Percentiles rank a stretch among this genome's conserved stretches.
Evolutionary conservation across 495 filamentous ascomycete species (phyloP).

Genomic region (Astrothelium macrocarpum): DNA sequence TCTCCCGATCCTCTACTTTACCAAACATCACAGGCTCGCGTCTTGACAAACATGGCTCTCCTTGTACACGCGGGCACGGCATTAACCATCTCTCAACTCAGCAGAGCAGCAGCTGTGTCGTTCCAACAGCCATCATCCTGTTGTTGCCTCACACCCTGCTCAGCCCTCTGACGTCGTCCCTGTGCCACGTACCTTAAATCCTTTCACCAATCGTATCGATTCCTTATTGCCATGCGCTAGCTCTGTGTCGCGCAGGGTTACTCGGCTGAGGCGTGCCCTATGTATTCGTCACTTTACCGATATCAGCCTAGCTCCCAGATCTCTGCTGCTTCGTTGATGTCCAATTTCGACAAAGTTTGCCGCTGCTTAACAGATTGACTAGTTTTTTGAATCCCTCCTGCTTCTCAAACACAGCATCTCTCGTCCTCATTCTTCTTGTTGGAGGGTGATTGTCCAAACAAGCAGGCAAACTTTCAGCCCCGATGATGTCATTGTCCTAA

Average conservation of each 20-base stretch:
- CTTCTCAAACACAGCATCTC: too few species aligned
- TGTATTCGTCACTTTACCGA: too few species aligned
- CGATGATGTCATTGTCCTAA: too few species aligned
- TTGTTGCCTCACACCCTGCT: neutral
- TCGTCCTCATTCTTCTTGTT: too few species aligned
- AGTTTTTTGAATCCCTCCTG: too few species aligned
- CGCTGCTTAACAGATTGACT: too few species aligned
- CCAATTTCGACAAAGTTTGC: too few species aligned
- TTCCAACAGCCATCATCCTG: neutral
- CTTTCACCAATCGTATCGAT: neutral
- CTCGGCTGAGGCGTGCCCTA: too few species aligned
- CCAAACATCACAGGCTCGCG: neutral
- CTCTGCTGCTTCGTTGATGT: too few species aligned
- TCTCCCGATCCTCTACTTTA: neutral
- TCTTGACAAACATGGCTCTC: neutral
- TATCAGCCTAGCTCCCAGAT: too few species aligned
- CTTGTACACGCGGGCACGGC: neutral
- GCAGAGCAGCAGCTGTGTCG: neutral
- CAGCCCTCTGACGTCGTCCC: conserved; percentile 1
- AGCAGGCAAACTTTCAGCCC: too few species aligned
- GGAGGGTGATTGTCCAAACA: too few species aligned
- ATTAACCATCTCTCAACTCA: neutral
- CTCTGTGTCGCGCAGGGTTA: neutral
- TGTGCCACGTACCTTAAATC: neutral
- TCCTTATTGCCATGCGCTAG: neutral